Evolutionary conservation across 208 protist species (phyloP), one percentile per base, ranked within the genome.

Genomic region (Lotmaria passim): DNA sequence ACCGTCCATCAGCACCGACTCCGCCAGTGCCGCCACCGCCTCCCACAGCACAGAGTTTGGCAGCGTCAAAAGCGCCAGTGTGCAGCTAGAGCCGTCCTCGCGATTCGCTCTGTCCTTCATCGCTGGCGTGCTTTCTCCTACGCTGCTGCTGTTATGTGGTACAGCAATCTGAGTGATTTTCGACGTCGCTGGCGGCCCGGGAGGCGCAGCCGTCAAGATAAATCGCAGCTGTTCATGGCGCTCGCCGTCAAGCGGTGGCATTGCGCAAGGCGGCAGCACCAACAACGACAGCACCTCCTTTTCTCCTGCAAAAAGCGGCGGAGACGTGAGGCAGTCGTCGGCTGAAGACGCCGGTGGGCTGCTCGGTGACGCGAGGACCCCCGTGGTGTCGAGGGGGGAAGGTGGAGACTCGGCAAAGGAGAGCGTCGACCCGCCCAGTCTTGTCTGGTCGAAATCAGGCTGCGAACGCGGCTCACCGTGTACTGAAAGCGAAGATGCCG

Each of bases 1-100:
- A 1, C 75, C 75, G 34, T 65, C 75, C 21, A 65, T 43, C 24
- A 81, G 64, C 23, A 69, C 28, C 12, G 67, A 43, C 59, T 81
- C 69, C 10, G 65, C 75, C 8, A 81, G 38, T 10, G 63, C 52
- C 3, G 75, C 75, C 51, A 69, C 75, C 2, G 68, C 63, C 21
- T 75, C 69, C 60, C 69, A 75, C 21, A 75, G 52, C 11, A 68
- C 31, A 15, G 38, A 34, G 41, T 75, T 67, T 11, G 69, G 34
- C 10, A 75, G 8, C 12, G 36, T 63, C 11, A 67, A 52, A 24
- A 50, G 56, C 11, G 31, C 23, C 7, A 12, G 6, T 7, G 5
- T 30, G 31, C 39, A 41, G 59, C 23, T 21, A 0, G 26, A 3
- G 28, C 19, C 3, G 2, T 28, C 52, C n/a, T 58, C 3, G 6